Conservation (phyloP, 805 yeast species). For the Candida taoyuanica region DNA sequence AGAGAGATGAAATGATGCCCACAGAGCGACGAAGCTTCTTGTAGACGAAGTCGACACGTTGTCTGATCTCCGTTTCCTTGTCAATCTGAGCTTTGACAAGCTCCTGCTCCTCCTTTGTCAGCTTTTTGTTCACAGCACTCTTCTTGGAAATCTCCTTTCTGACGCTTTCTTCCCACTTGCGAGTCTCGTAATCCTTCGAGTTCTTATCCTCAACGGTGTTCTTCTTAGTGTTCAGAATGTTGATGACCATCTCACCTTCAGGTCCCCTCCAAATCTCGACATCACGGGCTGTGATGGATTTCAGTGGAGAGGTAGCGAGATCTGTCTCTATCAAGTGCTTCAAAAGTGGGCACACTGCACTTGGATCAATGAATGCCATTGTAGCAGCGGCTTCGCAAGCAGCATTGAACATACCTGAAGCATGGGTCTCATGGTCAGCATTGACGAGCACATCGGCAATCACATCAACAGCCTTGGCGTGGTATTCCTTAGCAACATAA, state of each 20-base stretch:
- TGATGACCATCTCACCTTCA: conserved; percentile 66
- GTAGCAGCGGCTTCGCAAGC: conserved; percentile 45
- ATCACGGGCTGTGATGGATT: conserved; percentile 42
- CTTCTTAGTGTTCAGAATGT: conserved; percentile 48
- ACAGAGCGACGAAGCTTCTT: conserved; percentile 44
- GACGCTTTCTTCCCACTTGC: conserved; percentile 85
- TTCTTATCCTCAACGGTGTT: conserved; percentile 56
- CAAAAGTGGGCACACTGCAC: conserved; percentile 47
- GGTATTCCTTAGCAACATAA: conserved; percentile 36
- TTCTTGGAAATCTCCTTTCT: conserved; percentile 68
- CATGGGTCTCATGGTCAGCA: conserved; percentile 17
- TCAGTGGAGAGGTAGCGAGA: conserved; percentile 26
- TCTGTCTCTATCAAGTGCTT: conserved; percentile 39
- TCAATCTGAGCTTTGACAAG: conserved; percentile 57
- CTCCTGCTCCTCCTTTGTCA: conserved; percentile 72
- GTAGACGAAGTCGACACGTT: conserved; percentile 36
- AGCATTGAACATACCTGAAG: conserved; percentile 44
- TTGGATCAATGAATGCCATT: conserved; percentile 56
- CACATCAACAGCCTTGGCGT: conserved; percentile 20
- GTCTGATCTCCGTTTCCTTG: conserved; percentile 57
- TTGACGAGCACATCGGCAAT: conserved; percentile 21
- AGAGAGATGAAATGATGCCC: conserved; percentile 48
- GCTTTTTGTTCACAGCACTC: conserved; percentile 44
- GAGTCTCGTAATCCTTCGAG: conserved; percentile 77
- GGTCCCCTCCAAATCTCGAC: conserved; percentile 61